These are phyloP conservation scores for Tagetes erecta DNA, from an alignment of 129 eudicot species.

Conservation along the genomic window DNA sequence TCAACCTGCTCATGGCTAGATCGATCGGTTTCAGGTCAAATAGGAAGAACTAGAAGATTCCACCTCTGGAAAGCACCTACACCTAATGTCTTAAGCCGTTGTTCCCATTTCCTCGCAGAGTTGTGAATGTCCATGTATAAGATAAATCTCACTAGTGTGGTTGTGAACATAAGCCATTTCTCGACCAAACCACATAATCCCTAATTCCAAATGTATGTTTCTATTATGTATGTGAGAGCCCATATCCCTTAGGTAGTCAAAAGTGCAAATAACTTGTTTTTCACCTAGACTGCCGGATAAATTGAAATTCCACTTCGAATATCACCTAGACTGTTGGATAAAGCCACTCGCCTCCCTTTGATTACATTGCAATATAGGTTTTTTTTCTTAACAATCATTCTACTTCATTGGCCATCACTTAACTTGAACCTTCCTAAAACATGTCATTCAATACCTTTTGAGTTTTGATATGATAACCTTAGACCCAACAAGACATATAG, in stretches of 20 bases:
- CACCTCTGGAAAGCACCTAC: no score
- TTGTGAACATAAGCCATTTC: background rate
- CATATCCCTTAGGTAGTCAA: background rate
- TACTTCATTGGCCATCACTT: background rate
- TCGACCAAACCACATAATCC: background rate
- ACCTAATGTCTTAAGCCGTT: no score
- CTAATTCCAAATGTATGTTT: background rate
- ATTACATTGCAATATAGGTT: background rate
- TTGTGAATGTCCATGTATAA: no score
- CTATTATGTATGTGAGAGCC: background rate
- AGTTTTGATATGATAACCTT: background rate
- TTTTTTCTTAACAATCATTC: background rate
- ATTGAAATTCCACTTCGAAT: background rate
- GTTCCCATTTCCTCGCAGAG: no score
- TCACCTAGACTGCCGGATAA: background rate
- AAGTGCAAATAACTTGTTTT: background rate
- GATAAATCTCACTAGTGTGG: background rate
- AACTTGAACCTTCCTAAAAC: background rate
- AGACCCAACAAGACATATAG: background rate
- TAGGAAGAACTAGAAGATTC: no score
- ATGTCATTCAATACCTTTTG: background rate
- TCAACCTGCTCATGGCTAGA: no score
- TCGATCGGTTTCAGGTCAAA: no score
- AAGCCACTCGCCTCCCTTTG: background rate
- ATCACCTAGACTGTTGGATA: background rate